Percentiles rank a stretch among this genome's conserved stretches.
Evolutionary conservation across 2,329 filamentous ascomycete species (phyloP).

Genomic region (Didymosphaeria variabile): DNA sequence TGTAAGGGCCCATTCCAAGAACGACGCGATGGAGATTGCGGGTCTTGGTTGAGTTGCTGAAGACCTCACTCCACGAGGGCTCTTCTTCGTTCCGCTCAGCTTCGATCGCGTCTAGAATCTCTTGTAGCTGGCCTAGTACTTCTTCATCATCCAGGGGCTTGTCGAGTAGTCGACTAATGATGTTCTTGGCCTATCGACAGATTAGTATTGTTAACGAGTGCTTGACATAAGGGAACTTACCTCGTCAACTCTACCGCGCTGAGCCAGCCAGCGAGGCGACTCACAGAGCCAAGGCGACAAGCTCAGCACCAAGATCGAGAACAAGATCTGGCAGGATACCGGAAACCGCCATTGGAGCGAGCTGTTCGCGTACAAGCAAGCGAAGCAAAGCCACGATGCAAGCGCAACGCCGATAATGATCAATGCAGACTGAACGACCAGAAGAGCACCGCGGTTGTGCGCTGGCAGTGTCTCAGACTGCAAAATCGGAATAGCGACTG

Average conservation of each 20-base stretch:
- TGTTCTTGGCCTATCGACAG: slow-evolving; percentile 14
- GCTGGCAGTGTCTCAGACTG: slow-evolving; percentile 73
- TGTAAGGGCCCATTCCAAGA: slow-evolving; percentile 48
- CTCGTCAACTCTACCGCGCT: slow-evolving; percentile 57
- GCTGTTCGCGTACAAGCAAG: slow-evolving; percentile 60
- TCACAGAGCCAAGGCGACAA: slow-evolving; percentile 59
- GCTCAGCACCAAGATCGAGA: neutral
- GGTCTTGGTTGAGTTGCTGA: slow-evolving; percentile 62
- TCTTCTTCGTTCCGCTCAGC: slow-evolving; percentile 30
- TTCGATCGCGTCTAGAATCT: neutral
- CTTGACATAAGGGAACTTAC: slow-evolving; percentile 9
- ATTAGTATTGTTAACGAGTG: neutral
- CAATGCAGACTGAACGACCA: slow-evolving; percentile 74
- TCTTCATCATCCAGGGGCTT: neutral
- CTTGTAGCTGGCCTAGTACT: neutral
- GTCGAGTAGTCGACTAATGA: slow-evolving; percentile 18
- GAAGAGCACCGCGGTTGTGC: slow-evolving; percentile 71
- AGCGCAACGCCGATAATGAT: slow-evolving; percentile 75
- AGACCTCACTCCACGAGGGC: slow-evolving; percentile 61
- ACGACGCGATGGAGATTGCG: slow-evolving; percentile 65
- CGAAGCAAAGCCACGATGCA: slow-evolving; percentile 60
- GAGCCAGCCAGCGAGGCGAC: slow-evolving; percentile 57
- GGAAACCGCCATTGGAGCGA: slow-evolving; percentile 1
- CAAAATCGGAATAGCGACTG: slow-evolving; percentile 75
- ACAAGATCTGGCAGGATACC: neutral